Conservation (phyloP, 305 asterid species). For the Stenogyne calaminthoides region DNA sequence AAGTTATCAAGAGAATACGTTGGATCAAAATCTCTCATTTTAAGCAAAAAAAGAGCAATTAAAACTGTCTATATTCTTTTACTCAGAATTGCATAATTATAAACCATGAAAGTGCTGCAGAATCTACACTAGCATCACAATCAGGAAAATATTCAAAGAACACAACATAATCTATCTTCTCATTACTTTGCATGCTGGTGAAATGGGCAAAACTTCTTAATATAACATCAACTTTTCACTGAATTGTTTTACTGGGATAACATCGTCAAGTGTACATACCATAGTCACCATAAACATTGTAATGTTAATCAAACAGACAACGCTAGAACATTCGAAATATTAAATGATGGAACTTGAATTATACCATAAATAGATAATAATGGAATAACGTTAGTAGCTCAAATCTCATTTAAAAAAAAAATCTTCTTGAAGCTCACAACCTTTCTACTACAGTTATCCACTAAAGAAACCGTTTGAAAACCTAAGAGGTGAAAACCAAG, state of each 20-base stretch:
- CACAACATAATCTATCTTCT: neutral
- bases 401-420: constrained; percentile 14
- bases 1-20: neutral
- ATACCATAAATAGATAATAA: neutral
- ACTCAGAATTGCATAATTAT: neutral
- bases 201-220: constrained; percentile 3
- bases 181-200: constrained; percentile 9
- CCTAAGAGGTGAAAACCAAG: neutral
- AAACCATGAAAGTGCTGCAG: neutral
- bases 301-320: neutral
- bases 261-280: neutral
- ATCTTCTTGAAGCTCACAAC: constrained; percentile 21
- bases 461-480: constrained; percentile 4
- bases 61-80: neutral
- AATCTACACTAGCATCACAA: neutral
- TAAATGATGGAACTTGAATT: constrained; percentile 7
- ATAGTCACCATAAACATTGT: neutral
- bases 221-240: constrained; percentile 8
- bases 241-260: constrained; percentile 10
- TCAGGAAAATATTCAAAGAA: neutral
- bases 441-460: constrained; percentile 6
- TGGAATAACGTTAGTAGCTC: neutral
- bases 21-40: neutral
- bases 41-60: neutral
- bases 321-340: constrained; percentile 19